phyloP scores from a whole-genome alignment of 2,329 filamentous ascomycete genomes.

The Amauroascus verrucosus region DNA sequence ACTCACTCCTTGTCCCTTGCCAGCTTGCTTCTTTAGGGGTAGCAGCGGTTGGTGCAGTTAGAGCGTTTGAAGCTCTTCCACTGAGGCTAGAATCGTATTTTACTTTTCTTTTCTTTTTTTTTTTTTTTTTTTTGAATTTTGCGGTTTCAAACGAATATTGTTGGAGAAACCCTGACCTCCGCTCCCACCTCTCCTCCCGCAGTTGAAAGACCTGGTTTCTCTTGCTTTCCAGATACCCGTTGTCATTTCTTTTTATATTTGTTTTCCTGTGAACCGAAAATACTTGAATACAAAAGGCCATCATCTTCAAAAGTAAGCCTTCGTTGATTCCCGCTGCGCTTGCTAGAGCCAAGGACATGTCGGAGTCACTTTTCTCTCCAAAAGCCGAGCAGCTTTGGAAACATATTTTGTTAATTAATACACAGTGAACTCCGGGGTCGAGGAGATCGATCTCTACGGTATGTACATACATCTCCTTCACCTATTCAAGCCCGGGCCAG shows the following conservation, averaged over 20 bases:
- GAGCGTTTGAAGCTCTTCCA: neutral
- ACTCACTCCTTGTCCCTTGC: neutral
- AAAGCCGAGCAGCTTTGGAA: neutral
- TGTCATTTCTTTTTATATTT: neutral
- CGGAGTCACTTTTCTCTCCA: neutral
- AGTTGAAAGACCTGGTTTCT: neutral
- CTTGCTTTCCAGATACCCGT: neutral
- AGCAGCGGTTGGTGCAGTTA: neutral
- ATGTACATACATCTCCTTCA: slow-evolving; percentile 19
- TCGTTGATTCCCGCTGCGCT: neutral
- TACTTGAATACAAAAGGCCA: neutral
- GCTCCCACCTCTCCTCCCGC: neutral
- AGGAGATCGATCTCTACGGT: slow-evolving; percentile 55
- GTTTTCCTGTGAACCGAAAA: neutral
- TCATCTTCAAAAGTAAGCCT: slow-evolving; percentile 4
- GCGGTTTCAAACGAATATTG: neutral
- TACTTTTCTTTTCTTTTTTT: neutral
- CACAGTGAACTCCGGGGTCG: slow-evolving; percentile 27
- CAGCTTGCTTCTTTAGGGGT: neutral
- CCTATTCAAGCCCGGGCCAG: neutral
- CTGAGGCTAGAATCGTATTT: neutral
- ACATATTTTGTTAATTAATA: neutral
- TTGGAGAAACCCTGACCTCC: neutral
- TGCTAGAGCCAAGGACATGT: neutral
- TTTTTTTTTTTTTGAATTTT: neutral